These are phyloP conservation scores for Brassica carinata DNA, from an alignment of 345 rosid species.

Conservation along the genomic window DNA sequence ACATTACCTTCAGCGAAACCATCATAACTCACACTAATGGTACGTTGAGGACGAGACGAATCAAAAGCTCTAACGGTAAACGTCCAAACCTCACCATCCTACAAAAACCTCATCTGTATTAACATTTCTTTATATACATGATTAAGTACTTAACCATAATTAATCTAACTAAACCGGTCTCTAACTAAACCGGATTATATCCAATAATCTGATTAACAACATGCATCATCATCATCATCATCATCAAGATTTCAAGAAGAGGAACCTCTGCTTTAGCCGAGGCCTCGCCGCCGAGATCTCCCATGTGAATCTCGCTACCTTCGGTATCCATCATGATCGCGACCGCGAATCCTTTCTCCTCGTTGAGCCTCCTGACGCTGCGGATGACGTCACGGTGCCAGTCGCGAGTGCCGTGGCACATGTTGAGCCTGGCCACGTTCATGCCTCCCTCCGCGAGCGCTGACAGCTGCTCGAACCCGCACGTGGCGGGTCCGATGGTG, in stretches of 20 bases:
- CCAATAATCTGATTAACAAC: background rate
- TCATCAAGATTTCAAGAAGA: background rate
- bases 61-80: conserved; percentile 90
- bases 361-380: conserved; percentile 80
- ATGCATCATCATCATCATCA: background rate
- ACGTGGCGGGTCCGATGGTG: conserved; percentile 93
- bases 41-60: conserved; percentile 67
- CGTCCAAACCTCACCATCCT: conserved; percentile 99
- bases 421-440: conserved; percentile 94
- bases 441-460: conserved; percentile 95
- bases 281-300: conserved; percentile 88
- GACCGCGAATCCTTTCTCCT: conserved; percentile 94
- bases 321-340: conserved; percentile 99
- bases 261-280: conserved; percentile 88
- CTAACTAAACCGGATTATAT: background rate
- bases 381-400: conserved; percentile 88
- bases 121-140: background rate
- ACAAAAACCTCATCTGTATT: background rate
- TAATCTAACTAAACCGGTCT: background rate
- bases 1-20: conserved; percentile 93
- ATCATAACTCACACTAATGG: conserved; percentile 88
- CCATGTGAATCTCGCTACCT: conserved; percentile 99
- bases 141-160: background rate
- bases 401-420: conserved; percentile 95
- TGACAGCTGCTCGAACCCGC: conserved; percentile 84